A percentile compares a stretch with the other conserved stretches of the same genome.
Conservation (phyloP, 805 yeast genomes). For the Grigorovia jiainica region DNA sequence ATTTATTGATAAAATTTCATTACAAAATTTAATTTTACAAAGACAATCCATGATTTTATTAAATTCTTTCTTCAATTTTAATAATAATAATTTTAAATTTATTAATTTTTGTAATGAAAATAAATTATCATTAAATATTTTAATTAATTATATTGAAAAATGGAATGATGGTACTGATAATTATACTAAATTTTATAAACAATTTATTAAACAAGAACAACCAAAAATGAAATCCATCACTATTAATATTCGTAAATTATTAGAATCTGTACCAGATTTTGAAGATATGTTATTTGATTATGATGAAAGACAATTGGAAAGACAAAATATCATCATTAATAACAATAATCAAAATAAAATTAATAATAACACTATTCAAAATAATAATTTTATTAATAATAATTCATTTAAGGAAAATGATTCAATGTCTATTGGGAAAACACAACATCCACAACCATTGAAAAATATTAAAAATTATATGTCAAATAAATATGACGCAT, state of each 20-base stretch:
- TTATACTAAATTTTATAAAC: conserved; percentile 18
- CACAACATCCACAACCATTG: not conserved
- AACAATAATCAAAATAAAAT: not conserved
- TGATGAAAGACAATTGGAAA: not conserved
- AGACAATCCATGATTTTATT: conserved; percentile 21
- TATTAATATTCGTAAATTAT: conserved; percentile 8
- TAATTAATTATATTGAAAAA: conserved; percentile 16
- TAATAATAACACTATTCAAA: not conserved
- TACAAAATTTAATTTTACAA: conserved; percentile 30
- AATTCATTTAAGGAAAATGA: not conserved
- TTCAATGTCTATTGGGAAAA: conserved; percentile 1
- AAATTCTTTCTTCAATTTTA: conserved; percentile 25
- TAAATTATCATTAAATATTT: conserved; percentile 16
- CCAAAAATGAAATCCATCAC: conserved; percentile 10
- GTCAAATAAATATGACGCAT: conserved; percentile 17
- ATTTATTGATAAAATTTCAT: conserved; percentile 27
- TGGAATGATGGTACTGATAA: conserved; percentile 31
- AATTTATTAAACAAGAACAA: conserved; percentile 14
- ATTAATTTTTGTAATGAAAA: conserved; percentile 14
- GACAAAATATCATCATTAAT: not conserved
- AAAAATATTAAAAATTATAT: conserved; percentile 4
- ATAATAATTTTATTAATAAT: not conserved
- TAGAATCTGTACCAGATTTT: conserved; percentile 12
- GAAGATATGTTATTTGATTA: not conserved
- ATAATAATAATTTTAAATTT: conserved; percentile 8